Evolutionary conservation across 805 yeast species (phyloP), one percentile per base, ranked within the genome.

Genomic region (Metschnikowia santaceciliae): DNA sequence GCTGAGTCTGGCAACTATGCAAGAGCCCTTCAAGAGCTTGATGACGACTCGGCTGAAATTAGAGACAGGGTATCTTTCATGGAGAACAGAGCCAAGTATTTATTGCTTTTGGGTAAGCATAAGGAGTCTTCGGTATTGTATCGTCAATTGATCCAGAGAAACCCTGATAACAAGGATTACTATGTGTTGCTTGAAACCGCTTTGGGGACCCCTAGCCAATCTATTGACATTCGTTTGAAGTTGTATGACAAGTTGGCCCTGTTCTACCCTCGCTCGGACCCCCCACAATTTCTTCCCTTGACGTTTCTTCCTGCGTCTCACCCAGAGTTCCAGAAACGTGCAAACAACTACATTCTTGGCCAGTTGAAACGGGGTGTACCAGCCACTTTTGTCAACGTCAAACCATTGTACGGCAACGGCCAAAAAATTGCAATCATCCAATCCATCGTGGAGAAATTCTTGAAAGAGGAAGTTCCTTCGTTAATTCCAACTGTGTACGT

Each of bases 351-450:
- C 64, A 68, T 91, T 42, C 52, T 77, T 4, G 67, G 75, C 3
- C 88, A 85, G 62, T 77, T 94, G 60, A 70, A 77, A 54, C 79
- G 90, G 50, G 95, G 96, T 38, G 94, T 90, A 33, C 98, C 98
- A 4, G 88, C 97, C 1, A 79, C 94, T 4, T 94, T 91, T 69
- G 86, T 86, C 49, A 86, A 88, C 59, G 81, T 94, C 46, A 90
- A 91, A 69, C 88, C 95, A 1, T 74, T 90, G 56, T 89, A 88
- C 69, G 77, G 72, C 49, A 78, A 76, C 58, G 50, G 59, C 34
- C 54, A 57, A 8, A 73, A 71, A 54, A 46, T 61, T 64, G 44
- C 74, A 69, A 58, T 76, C 2, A 77, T 88, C 50, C 82, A 78
- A 52, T 64, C 76, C 33, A 69, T 87, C 50, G 88, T 84, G 10